These are phyloP conservation scores for Diplocarpon rosae DNA, from an alignment of 2,329 filamentous ascomycete genomes.

Conservation along the genomic window DNA sequence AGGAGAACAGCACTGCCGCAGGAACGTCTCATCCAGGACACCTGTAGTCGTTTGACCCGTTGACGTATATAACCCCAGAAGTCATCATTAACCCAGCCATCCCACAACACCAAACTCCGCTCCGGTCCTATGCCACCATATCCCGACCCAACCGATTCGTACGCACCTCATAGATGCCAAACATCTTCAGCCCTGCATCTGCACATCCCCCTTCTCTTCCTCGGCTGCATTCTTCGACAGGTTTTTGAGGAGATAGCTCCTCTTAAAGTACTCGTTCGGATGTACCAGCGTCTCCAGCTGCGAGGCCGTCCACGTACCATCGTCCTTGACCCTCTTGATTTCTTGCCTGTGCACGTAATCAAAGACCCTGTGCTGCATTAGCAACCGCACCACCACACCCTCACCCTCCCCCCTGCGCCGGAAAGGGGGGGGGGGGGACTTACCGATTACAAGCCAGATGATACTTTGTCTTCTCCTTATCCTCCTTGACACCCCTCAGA, in stretches of 20 bases:
- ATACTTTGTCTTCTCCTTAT: slow-evolving; percentile 78
- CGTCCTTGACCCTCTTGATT: slow-evolving; percentile 66
- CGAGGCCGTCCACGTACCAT: slow-evolving; percentile 56
- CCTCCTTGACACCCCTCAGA: slow-evolving; percentile 72
- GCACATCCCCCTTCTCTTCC: slow-evolving; percentile 38
- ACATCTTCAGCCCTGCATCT: slow-evolving; percentile 37
- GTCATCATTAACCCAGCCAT: neutral
- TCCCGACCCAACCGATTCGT: no score
- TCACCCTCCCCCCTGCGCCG: no score
- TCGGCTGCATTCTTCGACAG: slow-evolving; percentile 33
- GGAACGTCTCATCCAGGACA: no score
- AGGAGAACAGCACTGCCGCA: no score
- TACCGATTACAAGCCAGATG: slow-evolving; percentile 92
- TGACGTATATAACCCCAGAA: neutral
- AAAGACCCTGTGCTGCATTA: slow-evolving; percentile 52
- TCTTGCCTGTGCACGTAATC: slow-evolving; percentile 74
- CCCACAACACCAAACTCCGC: neutral
- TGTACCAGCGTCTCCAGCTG: slow-evolving; percentile 94
- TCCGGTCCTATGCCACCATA: neutral
- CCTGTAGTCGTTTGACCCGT: neutral
- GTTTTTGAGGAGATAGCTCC: slow-evolving; percentile 82
- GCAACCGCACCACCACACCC: neutral
- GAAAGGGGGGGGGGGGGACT: slow-evolving; percentile 21
- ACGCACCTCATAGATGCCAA: neutral
- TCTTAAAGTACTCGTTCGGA: slow-evolving; percentile 96